Percentiles rank a stretch among this genome's conserved stretches.
Conservation (phyloP, 257 asterid species). For the Solanum phureja region DNA sequence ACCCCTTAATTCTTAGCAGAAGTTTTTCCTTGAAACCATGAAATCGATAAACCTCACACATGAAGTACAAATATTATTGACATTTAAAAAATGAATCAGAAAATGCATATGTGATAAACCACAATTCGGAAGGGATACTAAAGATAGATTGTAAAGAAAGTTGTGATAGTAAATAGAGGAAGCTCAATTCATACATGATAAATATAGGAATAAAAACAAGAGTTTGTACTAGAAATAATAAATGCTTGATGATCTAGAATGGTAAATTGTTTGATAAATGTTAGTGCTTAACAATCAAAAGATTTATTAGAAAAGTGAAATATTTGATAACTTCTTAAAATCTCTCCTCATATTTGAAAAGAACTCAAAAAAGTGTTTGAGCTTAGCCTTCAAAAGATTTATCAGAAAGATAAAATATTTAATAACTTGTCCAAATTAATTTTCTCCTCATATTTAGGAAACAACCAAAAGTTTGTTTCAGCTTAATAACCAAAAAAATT, state of each 20-base stretch:
- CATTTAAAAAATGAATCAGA: too few relatives aligned
- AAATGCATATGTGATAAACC: too few relatives aligned
- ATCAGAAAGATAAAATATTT: background rate
- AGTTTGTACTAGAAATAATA: background rate
- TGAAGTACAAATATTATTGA: too few relatives aligned
- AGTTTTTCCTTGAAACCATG: too few relatives aligned
- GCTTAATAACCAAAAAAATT: background rate
- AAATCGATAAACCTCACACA: too few relatives aligned
- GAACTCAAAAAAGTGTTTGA: too few relatives aligned
- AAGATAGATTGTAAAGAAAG: background rate
- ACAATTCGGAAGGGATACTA: background rate
- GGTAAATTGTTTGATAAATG: background rate
- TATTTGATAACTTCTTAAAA: too few relatives aligned
- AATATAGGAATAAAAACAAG: background rate
- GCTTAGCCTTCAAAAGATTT: too few relatives aligned
- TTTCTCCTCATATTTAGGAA: background rate
- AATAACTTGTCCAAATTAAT: background rate
- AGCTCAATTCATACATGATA: background rate
- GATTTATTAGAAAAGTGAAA: background rate
- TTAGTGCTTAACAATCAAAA: too few relatives aligned
- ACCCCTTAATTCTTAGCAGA: too few relatives aligned
- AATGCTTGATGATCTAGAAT: background rate
- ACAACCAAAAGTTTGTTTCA: too few relatives aligned
- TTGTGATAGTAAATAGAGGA: background rate
- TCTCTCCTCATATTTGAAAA: too few relatives aligned